phyloP scores from a whole-genome alignment of 2,329 filamentous ascomycete species.

The Cercospora berteroae region DNA sequence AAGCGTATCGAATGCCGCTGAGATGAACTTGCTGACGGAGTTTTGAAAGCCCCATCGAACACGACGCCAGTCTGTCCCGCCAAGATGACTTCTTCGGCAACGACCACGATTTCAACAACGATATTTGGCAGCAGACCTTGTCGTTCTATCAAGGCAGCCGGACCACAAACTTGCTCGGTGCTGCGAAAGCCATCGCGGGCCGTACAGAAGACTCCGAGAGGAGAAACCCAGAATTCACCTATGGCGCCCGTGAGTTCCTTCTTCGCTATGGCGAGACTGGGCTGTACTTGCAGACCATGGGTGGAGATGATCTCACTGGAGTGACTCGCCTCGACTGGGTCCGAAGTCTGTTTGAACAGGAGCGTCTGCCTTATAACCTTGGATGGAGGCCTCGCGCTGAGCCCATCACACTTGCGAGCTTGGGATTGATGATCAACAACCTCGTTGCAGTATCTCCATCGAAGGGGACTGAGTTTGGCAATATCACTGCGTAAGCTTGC shows the following conservation, averaged over 20 bases:
- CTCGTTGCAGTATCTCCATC: slow-evolving; percentile 27
- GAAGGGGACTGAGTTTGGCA: slow-evolving; percentile 25
- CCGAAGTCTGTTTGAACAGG: slow-evolving; percentile 39
- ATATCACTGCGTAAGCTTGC: slow-evolving; percentile 19
- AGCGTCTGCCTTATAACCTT: slow-evolving; percentile 39
- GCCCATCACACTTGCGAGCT: slow-evolving; percentile 28
- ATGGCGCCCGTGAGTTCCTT: slow-evolving; percentile 20
- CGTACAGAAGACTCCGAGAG: slow-evolving; percentile 31
- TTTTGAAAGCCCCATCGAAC: slow-evolving; percentile 28
- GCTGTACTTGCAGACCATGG: slow-evolving; percentile 40
- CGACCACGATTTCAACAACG: slow-evolving; percentile 38
- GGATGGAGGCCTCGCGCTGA: slow-evolving; percentile 37
- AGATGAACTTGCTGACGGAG: background rate
- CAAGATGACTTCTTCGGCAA: slow-evolving; percentile 39
- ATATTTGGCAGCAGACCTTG: slow-evolving; percentile 36
- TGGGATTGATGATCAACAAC: slow-evolving; percentile 30
- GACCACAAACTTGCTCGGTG: slow-evolving; percentile 32
- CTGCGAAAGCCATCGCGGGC: slow-evolving; percentile 34
- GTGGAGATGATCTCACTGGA: slow-evolving; percentile 35
- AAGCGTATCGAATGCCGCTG: background rate
- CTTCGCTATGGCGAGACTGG: slow-evolving; percentile 39
- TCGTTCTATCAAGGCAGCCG: slow-evolving; percentile 29
- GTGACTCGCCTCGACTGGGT: slow-evolving; percentile 39
- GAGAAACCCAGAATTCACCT: slow-evolving; percentile 38
- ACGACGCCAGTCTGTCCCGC: slow-evolving; percentile 39